These are phyloP conservation scores for Phenoliferia sp. DNA, from an alignment of 1,284 basidiomycete species.

Conservation along the genomic window DNA sequence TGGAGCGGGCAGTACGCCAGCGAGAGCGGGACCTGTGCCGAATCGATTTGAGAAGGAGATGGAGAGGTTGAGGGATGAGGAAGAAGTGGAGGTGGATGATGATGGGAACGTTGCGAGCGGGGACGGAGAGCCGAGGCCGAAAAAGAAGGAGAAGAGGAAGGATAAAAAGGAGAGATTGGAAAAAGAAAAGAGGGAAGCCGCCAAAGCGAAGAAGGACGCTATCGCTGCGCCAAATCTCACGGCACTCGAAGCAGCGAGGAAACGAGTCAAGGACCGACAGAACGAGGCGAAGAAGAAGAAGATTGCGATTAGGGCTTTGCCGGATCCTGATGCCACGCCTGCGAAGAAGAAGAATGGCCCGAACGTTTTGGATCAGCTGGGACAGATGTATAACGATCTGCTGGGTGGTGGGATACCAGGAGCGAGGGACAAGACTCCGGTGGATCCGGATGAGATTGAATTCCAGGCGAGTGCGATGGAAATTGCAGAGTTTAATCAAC, in stretches of 20 bases:
- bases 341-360: neutral
- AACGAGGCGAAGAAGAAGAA: neutral
- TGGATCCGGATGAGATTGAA: neutral
- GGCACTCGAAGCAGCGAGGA: neutral
- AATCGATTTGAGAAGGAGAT: neutral
- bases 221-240: neutral
- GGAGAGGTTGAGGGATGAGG: neutral
- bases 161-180: neutral
- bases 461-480: neutral
- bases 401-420: neutral
- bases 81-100: neutral
- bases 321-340: neutral
- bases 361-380: neutral
- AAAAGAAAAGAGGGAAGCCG: neutral
- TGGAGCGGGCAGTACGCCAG: neutral
- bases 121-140: neutral
- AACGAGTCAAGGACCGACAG: neutral
- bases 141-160: neutral
- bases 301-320: neutral
- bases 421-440: neutral
- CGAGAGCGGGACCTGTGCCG: neutral
- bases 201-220: neutral
- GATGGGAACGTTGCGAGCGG: neutral
- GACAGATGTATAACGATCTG: neutral
- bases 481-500: neutral